Evolutionary conservation across 805 yeast genomes (phyloP).

Genomic region (Kluyveromyces nonfermentans): DNA sequence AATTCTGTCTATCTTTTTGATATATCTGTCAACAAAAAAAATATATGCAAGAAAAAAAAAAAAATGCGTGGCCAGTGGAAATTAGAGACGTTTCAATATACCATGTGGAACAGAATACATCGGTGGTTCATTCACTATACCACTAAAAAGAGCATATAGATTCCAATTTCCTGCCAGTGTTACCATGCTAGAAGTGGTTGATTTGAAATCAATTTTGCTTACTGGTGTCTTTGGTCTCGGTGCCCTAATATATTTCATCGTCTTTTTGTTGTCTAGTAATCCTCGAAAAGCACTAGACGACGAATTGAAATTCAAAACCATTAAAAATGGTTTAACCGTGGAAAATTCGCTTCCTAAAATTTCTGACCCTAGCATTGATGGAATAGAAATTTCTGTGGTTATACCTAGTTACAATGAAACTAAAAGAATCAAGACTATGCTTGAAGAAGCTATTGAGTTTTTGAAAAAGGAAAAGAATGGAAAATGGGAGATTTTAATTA

Average conservation of each 20-base stretch:
- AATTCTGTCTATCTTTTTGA: not conserved
- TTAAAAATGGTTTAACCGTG: slow-evolving; percentile 24
- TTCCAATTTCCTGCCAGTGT: not conserved
- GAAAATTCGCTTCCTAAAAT: slow-evolving; percentile 23
- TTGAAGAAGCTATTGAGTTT: slow-evolving; percentile 55
- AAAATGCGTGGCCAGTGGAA: not conserved
- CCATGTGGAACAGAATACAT: not conserved
- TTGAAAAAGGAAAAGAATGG: slow-evolving; percentile 32
- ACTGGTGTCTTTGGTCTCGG: slow-evolving; percentile 8
- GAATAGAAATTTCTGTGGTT: slow-evolving; percentile 60
- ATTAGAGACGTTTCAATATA: not conserved
- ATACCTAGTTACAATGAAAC: slow-evolving; percentile 94
- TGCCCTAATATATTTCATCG: slow-evolving; percentile 30
- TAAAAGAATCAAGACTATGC: slow-evolving; percentile 57
- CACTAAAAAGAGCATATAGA: not conserved
- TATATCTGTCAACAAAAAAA: not conserved
- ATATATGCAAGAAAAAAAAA: not conserved
- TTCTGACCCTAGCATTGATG: slow-evolving; percentile 17
- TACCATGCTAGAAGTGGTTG: slow-evolving; percentile 6
- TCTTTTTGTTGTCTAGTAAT: slow-evolving; percentile 47
- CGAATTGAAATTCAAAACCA: slow-evolving; percentile 49
- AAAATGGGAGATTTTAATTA: slow-evolving; percentile 60
- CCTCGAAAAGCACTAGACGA: slow-evolving; percentile 48
- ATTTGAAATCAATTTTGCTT: slow-evolving; percentile 6
- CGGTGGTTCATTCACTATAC: too few relatives aligned